Evolutionary conservation across 371 early-diverging fungal species (phyloP).

Genomic region (Mortierella sp.): DNA sequence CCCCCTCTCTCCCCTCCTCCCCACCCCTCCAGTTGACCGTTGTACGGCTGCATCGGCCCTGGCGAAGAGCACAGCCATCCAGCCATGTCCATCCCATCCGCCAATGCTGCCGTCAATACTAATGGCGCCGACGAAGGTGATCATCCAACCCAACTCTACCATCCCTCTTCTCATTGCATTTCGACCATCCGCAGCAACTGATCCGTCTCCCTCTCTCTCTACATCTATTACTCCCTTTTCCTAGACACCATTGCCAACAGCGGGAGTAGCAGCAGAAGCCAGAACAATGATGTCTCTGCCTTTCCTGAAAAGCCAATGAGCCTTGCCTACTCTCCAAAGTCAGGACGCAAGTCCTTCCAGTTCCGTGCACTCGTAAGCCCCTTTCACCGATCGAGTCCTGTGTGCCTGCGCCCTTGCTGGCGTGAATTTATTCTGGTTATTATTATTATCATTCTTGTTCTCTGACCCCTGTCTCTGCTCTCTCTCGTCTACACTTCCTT

Average conservation of each 20-base stretch:
- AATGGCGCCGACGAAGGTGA: too few relatives aligned
- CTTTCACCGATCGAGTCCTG: background rate
- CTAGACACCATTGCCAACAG: conserved; percentile 14
- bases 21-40: background rate
- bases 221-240: background rate
- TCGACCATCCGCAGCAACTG: too few relatives aligned
- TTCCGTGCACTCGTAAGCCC: conserved; percentile 54
- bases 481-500: background rate
- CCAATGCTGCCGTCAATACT: too few relatives aligned
- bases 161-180: background rate
- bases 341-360: conserved; percentile 52
- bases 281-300: conserved; percentile 1
- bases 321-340: conserved; percentile 29
- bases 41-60: background rate
- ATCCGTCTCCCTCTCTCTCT: too few relatives aligned
- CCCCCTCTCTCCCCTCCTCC: background rate
- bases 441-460: background rate
- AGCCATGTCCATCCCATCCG: too few relatives aligned
- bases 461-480: background rate
- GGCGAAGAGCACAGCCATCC: too few relatives aligned
- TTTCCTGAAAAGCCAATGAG: background rate
- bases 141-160: background rate
- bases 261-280: conserved; percentile 10
- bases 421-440: background rate
- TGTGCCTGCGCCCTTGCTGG: background rate